Percentiles rank a stretch among this genome's conserved stretches.
These are phyloP conservation scores for Xerocomus subilludens DNA, from an alignment of 1,284 basidiomycete species.

Conservation along the genomic window DNA sequence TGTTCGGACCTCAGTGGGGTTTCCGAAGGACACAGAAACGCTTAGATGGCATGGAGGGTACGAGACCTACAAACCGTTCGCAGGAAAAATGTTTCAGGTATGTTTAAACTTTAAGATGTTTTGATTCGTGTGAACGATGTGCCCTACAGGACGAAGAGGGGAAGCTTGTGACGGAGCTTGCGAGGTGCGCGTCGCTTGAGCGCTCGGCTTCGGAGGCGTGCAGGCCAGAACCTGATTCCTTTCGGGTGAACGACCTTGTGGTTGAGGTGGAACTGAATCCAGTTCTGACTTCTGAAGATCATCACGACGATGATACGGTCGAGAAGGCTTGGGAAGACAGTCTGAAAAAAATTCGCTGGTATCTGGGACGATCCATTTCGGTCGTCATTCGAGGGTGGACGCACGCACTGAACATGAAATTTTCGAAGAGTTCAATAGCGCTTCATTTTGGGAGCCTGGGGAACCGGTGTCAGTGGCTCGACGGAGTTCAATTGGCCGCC, in stretches of 20 bases:
- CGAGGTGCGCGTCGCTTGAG: not conserved
- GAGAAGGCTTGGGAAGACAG: not conserved
- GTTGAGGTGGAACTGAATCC: not conserved
- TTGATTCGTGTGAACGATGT: not conserved
- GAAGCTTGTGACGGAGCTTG: not conserved
- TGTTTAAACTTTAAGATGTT: too few relatives aligned
- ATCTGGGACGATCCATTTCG: not conserved
- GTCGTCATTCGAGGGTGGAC: slow-evolving; percentile 23
- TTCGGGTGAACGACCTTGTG: not conserved
- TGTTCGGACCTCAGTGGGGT: too few relatives aligned
- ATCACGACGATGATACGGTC: not conserved
- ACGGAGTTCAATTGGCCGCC: not conserved
- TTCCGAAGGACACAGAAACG: too few relatives aligned
- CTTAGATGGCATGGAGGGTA: too few relatives aligned
- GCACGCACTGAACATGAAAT: not conserved
- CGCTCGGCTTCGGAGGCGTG: not conserved
- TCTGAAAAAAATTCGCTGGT: not conserved
- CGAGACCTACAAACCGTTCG: too few relatives aligned
- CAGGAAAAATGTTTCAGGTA: too few relatives aligned
- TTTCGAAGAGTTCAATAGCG: not conserved
- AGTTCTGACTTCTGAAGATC: not conserved
- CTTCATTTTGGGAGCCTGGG: slow-evolving; percentile 15
- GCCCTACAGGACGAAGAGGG: not conserved
- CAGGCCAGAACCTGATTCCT: not conserved
- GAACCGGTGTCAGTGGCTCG: not conserved